phyloP scores from a whole-genome alignment of 805 yeast species.

The Metschnikowia noctiluminum region DNA sequence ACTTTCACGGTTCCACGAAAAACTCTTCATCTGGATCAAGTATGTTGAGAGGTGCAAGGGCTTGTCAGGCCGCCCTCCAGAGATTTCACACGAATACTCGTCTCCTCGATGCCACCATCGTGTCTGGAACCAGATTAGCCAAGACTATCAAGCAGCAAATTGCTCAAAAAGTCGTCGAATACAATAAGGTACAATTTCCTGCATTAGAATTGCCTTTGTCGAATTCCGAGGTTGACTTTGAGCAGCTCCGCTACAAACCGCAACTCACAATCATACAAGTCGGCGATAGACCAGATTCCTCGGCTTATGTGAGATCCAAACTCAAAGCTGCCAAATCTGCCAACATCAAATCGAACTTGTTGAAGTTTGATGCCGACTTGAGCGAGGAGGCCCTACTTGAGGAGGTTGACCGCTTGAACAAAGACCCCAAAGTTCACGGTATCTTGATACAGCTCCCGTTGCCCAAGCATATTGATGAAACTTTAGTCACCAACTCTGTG shows the following conservation, averaged over 20 bases:
- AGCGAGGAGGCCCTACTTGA: conserved; percentile 58
- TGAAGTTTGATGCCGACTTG: conserved; percentile 61
- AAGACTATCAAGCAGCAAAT: conserved; percentile 33
- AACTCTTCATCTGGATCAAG: background rate
- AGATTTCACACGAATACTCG: conserved; percentile 14
- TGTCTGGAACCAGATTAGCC: conserved; percentile 44
- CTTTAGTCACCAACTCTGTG: conserved; percentile 77
- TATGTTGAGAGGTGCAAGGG: conserved; percentile 15
- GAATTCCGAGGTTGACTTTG: conserved; percentile 22
- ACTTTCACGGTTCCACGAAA: background rate
- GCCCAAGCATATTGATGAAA: conserved; percentile 78
- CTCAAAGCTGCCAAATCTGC: conserved; percentile 86
- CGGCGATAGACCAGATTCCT: conserved; percentile 85
- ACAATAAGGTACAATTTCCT: conserved; percentile 30
- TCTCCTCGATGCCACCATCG: conserved; percentile 31
- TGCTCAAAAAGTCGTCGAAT: conserved; percentile 39
- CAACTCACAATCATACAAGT: conserved; percentile 82
- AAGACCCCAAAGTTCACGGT: conserved; percentile 79
- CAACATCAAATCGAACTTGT: conserved; percentile 62
- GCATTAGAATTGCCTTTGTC: conserved; percentile 16
- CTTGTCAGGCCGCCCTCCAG: conserved; percentile 7
- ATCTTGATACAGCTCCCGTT: conserved; percentile 86
- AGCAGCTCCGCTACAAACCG: conserved; percentile 56
- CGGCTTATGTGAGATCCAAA: conserved; percentile 89
- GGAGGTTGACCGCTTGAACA: conserved; percentile 61